A percentile compares a stretch with the other conserved stretches of the same genome.
phyloP scores from a whole-genome alignment of 345 rosid species.

The Xanthoceras sorbifolium region DNA sequence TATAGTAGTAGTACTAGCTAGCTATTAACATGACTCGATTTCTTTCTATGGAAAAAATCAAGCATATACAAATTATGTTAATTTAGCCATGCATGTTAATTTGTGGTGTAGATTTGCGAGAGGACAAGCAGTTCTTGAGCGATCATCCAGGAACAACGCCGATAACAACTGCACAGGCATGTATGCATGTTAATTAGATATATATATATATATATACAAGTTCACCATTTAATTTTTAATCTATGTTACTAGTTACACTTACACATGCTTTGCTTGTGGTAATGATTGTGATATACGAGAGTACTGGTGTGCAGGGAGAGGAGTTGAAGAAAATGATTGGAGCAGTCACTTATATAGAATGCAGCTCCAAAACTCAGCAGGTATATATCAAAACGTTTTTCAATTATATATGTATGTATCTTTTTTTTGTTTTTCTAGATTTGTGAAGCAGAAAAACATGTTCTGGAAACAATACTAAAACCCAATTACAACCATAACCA shows the following conservation, averaged over 20 bases:
- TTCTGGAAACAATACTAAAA: too few relatives aligned
- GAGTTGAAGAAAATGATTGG: conserved; percentile 74
- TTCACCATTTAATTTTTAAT: neutral
- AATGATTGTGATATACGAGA: neutral
- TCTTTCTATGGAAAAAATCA: too few relatives aligned
- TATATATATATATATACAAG: neutral
- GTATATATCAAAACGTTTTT: conserved; percentile 24
- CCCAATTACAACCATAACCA: too few relatives aligned
- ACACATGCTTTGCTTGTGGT: neutral
- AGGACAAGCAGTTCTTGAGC: conserved; percentile 55
- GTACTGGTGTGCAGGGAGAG: conserved; percentile 55
- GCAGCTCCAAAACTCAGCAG: conserved; percentile 90
- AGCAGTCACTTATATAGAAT: conserved; percentile 68
- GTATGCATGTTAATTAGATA: conserved; percentile 36
- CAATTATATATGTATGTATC: neutral
- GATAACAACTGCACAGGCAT: conserved; percentile 66
- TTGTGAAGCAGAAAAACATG: too few relatives aligned
- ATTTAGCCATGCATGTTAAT: neutral
- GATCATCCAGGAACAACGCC: conserved; percentile 67
- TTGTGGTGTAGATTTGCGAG: conserved; percentile 57
- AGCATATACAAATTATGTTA: too few relatives aligned
- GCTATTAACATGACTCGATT: too few relatives aligned
- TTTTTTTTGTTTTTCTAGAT: too few relatives aligned
- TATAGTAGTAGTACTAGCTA: too few relatives aligned
- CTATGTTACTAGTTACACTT: neutral